phyloP scores from a whole-genome alignment of 805 yeast genomes.

The Debaryomyces hansenii region DNA sequence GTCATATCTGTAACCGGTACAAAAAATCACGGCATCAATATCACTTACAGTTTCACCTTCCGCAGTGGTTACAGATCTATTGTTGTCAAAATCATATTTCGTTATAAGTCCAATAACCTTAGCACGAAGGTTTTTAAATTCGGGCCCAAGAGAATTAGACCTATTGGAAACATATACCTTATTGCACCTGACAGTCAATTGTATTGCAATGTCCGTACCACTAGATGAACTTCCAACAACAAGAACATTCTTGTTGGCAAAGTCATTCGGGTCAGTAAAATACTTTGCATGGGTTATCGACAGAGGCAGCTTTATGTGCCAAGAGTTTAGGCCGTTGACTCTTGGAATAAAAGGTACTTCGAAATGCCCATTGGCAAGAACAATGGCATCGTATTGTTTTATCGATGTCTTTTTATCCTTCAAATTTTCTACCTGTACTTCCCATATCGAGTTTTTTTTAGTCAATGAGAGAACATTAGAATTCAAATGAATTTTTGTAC shows the following conservation, averaged over 20 bases:
- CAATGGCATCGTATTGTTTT: conserved; percentile 31
- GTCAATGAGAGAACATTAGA: conserved; percentile 13
- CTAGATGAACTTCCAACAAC: conserved; percentile 79
- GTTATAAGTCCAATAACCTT: conserved; percentile 24
- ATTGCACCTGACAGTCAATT: conserved; percentile 44
- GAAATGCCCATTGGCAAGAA: conserved; percentile 41
- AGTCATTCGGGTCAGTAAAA: conserved; percentile 24
- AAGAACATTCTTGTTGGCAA: conserved; percentile 45
- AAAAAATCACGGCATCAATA: conserved; percentile 32
- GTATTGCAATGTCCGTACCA: conserved; percentile 72
- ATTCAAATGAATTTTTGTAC: conserved; percentile 10
- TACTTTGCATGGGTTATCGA: conserved; percentile 35
- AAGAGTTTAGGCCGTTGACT: conserved; percentile 29
- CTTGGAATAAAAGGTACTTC: conserved; percentile 36
- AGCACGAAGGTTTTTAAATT: conserved; percentile 47
- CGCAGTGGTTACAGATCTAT: conserved; percentile 21
- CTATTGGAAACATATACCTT: conserved; percentile 19
- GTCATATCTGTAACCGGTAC: conserved; percentile 40
- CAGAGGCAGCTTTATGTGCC: conserved; percentile 23
- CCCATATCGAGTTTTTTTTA: conserved; percentile 14
- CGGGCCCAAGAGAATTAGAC: conserved; percentile 7
- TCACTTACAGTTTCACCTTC: conserved; percentile 23
- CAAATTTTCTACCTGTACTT: conserved; percentile 9
- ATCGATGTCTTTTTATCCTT: neutral
- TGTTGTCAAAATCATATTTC: conserved; percentile 32